Conservation (phyloP, 495 filamentous ascomycete genomes). For the Corynascus novoguineensis region DNA sequence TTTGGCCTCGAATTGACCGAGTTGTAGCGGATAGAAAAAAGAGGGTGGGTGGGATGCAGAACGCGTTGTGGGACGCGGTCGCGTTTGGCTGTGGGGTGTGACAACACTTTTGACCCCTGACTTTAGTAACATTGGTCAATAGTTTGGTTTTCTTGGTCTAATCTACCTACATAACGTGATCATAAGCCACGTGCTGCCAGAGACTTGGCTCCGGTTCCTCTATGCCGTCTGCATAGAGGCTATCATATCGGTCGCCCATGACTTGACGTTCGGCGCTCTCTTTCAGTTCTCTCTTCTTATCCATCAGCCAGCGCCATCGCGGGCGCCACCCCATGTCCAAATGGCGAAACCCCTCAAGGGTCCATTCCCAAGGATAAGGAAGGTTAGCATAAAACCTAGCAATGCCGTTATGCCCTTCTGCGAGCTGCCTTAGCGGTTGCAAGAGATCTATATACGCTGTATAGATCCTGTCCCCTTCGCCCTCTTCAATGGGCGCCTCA, state of each 20-base stretch:
- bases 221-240: not conserved
- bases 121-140: no score
- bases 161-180: no score
- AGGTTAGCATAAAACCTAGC: not conserved
- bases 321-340: not conserved
- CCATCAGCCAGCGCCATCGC: not conserved
- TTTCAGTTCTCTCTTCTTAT: not conserved
- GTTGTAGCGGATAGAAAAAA: no score
- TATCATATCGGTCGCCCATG: slow-evolving; percentile 4
- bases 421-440: not conserved
- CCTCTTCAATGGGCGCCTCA: not conserved
- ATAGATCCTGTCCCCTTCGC: not conserved
- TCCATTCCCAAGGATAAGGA: not conserved
- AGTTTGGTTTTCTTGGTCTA: not conserved
- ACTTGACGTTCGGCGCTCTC: not conserved
- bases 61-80: no score
- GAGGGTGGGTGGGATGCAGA: no score
- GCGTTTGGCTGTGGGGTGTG: no score
- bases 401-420: not conserved
- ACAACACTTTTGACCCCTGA: no score
- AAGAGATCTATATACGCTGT: not conserved
- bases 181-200: not conserved
- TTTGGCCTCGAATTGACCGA: no score
- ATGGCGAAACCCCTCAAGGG: not conserved
- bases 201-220: not conserved